Evolutionary conservation across 228 moss, liverwort and hornwort species (phyloP).

Genomic region (Sphagnum magellanicum): DNA sequence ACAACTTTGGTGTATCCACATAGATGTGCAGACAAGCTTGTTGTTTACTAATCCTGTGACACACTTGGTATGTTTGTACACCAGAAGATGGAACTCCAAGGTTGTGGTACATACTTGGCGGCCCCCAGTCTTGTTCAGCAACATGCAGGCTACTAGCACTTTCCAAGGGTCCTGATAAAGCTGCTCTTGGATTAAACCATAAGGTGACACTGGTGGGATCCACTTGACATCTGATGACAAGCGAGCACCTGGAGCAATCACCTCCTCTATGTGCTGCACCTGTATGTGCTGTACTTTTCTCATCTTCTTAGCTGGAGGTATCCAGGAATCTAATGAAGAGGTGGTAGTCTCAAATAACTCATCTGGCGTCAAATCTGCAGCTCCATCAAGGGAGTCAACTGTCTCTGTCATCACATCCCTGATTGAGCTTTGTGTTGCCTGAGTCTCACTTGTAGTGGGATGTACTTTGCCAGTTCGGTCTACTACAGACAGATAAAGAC

Average conservation of each 20-base stretch:
- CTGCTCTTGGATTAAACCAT: slow-evolving; percentile 86
- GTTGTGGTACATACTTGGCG: slow-evolving; percentile 61
- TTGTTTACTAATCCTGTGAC: neutral
- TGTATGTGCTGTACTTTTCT: slow-evolving; percentile 26
- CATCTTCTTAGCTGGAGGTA: slow-evolving; percentile 36
- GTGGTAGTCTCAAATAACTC: slow-evolving; percentile 11
- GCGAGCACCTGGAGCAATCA: slow-evolving; percentile 19
- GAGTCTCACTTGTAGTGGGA: slow-evolving; percentile 3
- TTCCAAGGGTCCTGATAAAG: slow-evolving; percentile 95
- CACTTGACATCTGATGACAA: slow-evolving; percentile 43
- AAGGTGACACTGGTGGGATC: slow-evolving; percentile 78
- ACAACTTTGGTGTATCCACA: neutral
- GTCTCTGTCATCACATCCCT: neutral
- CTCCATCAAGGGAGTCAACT: neutral
- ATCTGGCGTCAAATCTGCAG: slow-evolving; percentile 11
- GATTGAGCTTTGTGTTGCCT: slow-evolving; percentile 2
- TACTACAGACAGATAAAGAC: neutral
- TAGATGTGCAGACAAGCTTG: slow-evolving; percentile 1
- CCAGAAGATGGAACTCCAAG: neutral
- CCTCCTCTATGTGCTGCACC: slow-evolving; percentile 16
- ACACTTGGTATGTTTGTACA: no score
- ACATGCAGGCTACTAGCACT: slow-evolving; percentile 84
- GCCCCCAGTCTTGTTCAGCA: slow-evolving; percentile 89
- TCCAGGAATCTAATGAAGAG: slow-evolving; percentile 20
- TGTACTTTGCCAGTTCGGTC: slow-evolving; percentile 7